Percentiles rank a stretch among this genome's conserved stretches.
phyloP scores from a whole-genome alignment of 2,329 filamentous ascomycete species.

The Verticillium isaacii region DNA sequence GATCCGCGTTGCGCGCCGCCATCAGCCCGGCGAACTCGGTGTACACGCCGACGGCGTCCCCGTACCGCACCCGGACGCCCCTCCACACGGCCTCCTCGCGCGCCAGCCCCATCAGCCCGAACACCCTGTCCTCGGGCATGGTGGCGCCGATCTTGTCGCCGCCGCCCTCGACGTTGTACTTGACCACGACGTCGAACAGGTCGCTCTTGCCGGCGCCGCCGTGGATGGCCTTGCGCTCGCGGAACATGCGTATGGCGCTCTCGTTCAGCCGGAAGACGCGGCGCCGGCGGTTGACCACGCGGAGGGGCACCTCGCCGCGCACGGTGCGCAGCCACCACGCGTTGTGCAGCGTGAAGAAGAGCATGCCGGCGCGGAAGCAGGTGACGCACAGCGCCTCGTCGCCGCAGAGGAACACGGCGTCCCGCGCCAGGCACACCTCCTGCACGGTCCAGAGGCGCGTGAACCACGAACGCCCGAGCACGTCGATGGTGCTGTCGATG shows the following conservation, averaged over 20 bases:
- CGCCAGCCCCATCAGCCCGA: slow-evolving; percentile 24
- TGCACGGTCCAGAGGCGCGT: slow-evolving; percentile 29
- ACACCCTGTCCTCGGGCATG: slow-evolving; percentile 24
- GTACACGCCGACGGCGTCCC: slow-evolving; percentile 9
- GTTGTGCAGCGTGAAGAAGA: slow-evolving; percentile 25
- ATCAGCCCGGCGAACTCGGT: slow-evolving; percentile 16
- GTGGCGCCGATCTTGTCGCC: slow-evolving; percentile 18
- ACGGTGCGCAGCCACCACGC: slow-evolving; percentile 18
- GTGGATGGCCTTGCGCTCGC: slow-evolving; percentile 25
- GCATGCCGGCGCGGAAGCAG: slow-evolving; percentile 10
- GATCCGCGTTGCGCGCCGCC: slow-evolving; percentile 17
- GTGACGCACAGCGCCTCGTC: slow-evolving; percentile 10
- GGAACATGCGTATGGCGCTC: slow-evolving; percentile 18
- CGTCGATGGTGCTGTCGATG: slow-evolving; percentile 17
- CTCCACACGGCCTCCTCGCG: slow-evolving; percentile 14
- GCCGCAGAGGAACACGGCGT: slow-evolving; percentile 11
- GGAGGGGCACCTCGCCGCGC: slow-evolving; percentile 4
- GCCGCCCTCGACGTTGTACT: slow-evolving; percentile 22
- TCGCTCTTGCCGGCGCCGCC: not conserved
- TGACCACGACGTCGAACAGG: slow-evolving; percentile 17
- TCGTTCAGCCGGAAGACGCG: slow-evolving; percentile 15
- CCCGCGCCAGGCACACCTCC: slow-evolving; percentile 17
- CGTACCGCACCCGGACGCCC: slow-evolving; percentile 9
- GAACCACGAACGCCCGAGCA: slow-evolving; percentile 23
- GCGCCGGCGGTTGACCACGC: slow-evolving; percentile 12